A percentile compares a stretch with the other conserved stretches of the same genome.
These are phyloP conservation scores for Cyclostephanos tholiformis DNA, from an alignment of 108 stramenopile genomes.

Conservation along the genomic window DNA sequence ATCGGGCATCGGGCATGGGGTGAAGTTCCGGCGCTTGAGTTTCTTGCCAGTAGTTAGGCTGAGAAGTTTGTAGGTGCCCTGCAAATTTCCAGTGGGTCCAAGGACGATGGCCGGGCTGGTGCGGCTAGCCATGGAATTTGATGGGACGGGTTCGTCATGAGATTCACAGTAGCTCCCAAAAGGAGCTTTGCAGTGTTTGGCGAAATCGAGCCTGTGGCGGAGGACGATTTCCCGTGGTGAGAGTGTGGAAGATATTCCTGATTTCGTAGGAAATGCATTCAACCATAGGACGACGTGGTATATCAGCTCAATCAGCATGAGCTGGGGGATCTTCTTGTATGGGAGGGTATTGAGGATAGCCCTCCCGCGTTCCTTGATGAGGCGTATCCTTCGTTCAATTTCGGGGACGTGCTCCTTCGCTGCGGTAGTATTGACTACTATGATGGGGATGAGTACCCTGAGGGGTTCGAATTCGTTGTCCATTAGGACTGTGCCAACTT, in stretches of 20 bases:
- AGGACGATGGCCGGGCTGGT: conserved; percentile 23
- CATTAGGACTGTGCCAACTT: conserved; percentile 2
- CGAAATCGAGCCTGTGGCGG: conserved; percentile 20
- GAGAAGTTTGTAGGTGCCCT: conserved; percentile 35
- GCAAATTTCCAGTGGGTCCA: conserved; percentile 26
- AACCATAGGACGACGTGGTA: conserved; percentile 23
- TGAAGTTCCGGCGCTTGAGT: conserved; percentile 16
- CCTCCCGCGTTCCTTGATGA: conserved; percentile 7
- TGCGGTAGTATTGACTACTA: conserved; percentile 23
- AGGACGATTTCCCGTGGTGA: conserved; percentile 24
- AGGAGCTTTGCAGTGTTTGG: no score
- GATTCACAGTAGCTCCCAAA: conserved; percentile 45
- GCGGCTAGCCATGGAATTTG: conserved; percentile 22
- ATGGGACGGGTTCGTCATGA: conserved; percentile 10
- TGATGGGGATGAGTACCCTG: neutral
- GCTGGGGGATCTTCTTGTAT: neutral
- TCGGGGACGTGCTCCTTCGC: conserved; percentile 32
- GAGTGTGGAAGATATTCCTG: conserved; percentile 12
- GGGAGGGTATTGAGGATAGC: conserved; percentile 12
- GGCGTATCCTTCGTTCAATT: conserved; percentile 17
- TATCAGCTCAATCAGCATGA: conserved; percentile 18
- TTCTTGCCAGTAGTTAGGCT: conserved; percentile 20
- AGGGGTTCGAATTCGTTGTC: conserved; percentile 28
- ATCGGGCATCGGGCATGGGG: no score
- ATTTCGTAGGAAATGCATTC: conserved; percentile 34